Evolutionary conservation across 345 rosid species (phyloP).

Genomic region (Carallia brachiata): DNA sequence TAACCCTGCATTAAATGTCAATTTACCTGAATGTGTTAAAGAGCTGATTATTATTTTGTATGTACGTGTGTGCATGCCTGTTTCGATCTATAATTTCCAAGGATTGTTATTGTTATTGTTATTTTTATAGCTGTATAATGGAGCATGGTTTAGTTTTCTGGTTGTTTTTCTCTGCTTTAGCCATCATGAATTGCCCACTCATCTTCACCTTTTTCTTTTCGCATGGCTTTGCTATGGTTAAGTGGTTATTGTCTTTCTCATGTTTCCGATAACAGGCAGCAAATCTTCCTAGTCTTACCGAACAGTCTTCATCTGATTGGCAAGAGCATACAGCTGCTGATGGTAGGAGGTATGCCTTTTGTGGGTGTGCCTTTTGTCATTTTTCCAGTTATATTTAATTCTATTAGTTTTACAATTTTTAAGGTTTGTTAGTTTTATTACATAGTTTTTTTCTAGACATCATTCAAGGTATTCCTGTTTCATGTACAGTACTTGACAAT

Average conservation of each 20-base stretch:
- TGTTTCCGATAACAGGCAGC: slow-evolving; percentile 34
- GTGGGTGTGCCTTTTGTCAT: neutral
- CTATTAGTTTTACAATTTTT: neutral
- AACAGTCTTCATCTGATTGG: slow-evolving; percentile 77
- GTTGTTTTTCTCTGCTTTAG: no score
- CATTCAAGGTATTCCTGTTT: neutral
- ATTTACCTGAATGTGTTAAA: no score
- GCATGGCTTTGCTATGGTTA: neutral
- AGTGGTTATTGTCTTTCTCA: neutral
- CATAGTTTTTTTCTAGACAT: neutral
- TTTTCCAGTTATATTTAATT: neutral
- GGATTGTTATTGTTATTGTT: no score
- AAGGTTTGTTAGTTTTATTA: neutral
- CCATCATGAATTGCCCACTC: neutral
- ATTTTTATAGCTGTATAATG: no score
- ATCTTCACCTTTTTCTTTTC: neutral
- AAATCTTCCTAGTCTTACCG: slow-evolving; percentile 38
- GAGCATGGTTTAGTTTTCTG: no score
- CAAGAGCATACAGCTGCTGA: slow-evolving; percentile 87
- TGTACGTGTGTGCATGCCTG: no score
- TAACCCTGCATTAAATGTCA: no score
- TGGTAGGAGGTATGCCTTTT: slow-evolving; percentile 70
- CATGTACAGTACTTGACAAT: neutral
- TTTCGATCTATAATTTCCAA: no score
- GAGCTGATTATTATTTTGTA: no score